Conservation (phyloP, 495 filamentous ascomycete genomes). For the Bacidia gigantensis region DNA sequence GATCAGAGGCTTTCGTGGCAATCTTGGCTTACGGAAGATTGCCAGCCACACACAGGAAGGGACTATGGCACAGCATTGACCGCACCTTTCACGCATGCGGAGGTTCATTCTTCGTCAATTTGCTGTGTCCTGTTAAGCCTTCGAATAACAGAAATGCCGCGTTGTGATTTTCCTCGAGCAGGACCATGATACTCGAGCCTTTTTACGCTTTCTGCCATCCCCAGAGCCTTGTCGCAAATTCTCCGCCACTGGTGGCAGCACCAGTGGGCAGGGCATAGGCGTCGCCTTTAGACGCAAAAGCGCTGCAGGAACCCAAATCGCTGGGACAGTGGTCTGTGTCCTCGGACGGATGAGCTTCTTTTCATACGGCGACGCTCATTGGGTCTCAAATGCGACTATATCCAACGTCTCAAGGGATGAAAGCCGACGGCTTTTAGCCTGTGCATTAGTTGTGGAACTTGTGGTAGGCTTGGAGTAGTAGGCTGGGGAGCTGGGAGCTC, state of each 20-base stretch:
- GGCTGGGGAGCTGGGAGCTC: not conserved
- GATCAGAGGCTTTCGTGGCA: not conserved
- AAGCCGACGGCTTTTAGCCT: not conserved
- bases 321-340: not conserved
- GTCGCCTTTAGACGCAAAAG: not conserved
- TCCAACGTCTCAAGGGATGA: not conserved
- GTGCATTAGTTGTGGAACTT: not conserved
- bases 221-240: not conserved
- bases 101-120: not conserved
- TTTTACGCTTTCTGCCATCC: not conserved
- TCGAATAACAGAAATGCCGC: not conserved
- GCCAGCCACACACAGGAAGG: not conserved
- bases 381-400: not conserved
- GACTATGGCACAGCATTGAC: not conserved
- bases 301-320: not conserved
- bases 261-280: too few species aligned
- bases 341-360: not conserved
- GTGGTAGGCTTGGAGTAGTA: not conserved
- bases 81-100: not conserved
- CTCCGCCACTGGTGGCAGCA: too few species aligned
- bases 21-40: not conserved
- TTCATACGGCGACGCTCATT: not conserved
- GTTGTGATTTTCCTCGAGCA: not conserved
- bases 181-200: not conserved
- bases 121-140: not conserved